A percentile compares a stretch with the other conserved stretches of the same genome.
phyloP scores from a whole-genome alignment of 805 yeast species.

The Groenewaldozyma tartarivorans region DNA sequence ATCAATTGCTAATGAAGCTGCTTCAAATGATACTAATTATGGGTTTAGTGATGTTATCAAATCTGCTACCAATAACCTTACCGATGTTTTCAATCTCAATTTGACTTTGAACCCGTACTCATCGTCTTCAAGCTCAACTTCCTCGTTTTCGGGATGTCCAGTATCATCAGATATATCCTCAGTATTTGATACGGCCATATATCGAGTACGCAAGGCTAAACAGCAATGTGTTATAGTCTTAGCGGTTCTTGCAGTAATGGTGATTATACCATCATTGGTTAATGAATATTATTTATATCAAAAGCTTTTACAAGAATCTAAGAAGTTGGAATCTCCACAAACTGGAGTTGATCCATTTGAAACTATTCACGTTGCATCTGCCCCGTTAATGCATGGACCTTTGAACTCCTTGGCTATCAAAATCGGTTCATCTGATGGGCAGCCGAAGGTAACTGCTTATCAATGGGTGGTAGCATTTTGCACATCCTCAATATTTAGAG shows the following conservation, averaged over 20 bases:
- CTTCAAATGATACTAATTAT: neutral
- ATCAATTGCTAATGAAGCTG: conserved; percentile 1
- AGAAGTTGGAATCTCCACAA: conserved; percentile 8
- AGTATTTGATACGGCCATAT: neutral
- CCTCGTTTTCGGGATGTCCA: conserved; percentile 1
- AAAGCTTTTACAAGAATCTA: conserved; percentile 4
- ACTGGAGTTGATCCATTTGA: conserved; percentile 10
- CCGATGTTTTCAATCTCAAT: conserved; percentile 2
- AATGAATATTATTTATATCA: conserved; percentile 11
- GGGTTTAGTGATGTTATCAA: conserved; percentile 4
- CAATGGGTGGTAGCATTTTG: neutral
- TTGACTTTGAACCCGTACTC: conserved; percentile 1
- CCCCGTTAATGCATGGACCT: neutral
- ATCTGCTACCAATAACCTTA: neutral
- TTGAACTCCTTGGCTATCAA: neutral
- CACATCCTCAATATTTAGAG: neutral
- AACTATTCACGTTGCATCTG: conserved; percentile 4
- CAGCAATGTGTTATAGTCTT: conserved; percentile 6
- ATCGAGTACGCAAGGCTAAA: conserved; percentile 2
- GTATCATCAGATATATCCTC: neutral
- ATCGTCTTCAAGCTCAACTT: conserved; percentile 2
- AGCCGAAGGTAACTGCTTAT: neutral
- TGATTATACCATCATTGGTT: conserved; percentile 4
- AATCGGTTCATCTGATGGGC: neutral
- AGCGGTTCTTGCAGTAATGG: conserved; percentile 7